Conservation (phyloP, 2,329 filamentous ascomycete genomes). For the Dactylellina sp. region DNA sequence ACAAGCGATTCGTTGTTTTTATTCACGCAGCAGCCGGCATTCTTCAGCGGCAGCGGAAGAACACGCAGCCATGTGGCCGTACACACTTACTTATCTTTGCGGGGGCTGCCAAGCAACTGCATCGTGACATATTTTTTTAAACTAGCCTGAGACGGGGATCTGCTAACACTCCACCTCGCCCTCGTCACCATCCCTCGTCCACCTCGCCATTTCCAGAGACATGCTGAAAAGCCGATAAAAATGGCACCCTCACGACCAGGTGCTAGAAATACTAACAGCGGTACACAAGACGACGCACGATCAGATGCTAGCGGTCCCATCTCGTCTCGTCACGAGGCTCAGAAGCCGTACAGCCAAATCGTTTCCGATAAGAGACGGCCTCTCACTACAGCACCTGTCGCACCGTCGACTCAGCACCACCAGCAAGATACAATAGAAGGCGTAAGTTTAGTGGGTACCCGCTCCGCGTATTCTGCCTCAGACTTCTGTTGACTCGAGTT, state of each 20-base stretch:
- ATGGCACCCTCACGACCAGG: slow-evolving; percentile 40
- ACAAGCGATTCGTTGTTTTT: no score
- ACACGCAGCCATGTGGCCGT: no score
- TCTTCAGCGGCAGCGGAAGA: no score
- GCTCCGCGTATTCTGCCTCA: not conserved
- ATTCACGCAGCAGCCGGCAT: no score
- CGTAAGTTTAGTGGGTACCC: slow-evolving; percentile 11
- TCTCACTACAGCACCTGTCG: slow-evolving; percentile 1
- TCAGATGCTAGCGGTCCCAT: slow-evolving; percentile 26
- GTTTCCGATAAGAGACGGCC: slow-evolving; percentile 25
- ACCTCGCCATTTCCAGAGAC: not conserved
- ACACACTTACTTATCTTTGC: not conserved
- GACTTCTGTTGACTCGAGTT: not conserved
- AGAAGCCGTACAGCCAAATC: slow-evolving; percentile 3
- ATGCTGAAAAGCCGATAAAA: not conserved
- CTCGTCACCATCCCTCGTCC: not conserved
- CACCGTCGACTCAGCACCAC: not conserved
- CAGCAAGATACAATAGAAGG: slow-evolving; percentile 26
- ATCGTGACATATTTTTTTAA: not conserved
- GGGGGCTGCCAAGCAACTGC: not conserved
- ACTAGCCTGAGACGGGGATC: not conserved
- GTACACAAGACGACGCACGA: slow-evolving; percentile 18
- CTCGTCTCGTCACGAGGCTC: slow-evolving; percentile 24
- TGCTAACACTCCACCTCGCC: not conserved
- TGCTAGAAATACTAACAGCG: slow-evolving; percentile 1